These are phyloP conservation scores for Asterella californica DNA, from an alignment of 225 moss, liverwort and hornwort species.

Conservation along the genomic window DNA sequence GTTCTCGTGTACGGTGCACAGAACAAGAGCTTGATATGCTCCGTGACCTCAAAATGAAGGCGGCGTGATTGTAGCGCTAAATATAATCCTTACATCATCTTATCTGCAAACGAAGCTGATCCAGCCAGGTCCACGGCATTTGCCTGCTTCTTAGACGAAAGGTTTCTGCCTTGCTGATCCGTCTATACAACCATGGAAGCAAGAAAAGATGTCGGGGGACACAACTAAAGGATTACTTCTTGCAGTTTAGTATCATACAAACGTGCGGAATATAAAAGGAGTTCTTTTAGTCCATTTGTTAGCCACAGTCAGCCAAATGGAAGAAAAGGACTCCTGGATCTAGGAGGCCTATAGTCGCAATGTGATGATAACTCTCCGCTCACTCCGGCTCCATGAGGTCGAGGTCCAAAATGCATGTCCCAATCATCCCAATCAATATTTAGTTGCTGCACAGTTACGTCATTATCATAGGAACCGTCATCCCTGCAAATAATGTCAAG, in stretches of 20 bases:
- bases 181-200: not conserved
- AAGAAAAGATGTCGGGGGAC: not conserved
- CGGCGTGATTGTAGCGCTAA: too few relatives aligned
- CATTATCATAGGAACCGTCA: not conserved
- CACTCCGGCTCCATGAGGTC: too few relatives aligned
- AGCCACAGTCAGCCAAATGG: not conserved
- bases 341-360: not conserved
- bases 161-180: not conserved
- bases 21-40: too few relatives aligned
- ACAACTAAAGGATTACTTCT: not conserved
- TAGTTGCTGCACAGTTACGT: not conserved
- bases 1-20: too few relatives aligned
- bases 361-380: not conserved
- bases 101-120: too few relatives aligned
- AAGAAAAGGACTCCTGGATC: not conserved
- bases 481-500: not conserved
- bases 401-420: too few relatives aligned
- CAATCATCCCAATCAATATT: too few relatives aligned
- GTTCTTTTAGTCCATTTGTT: not conserved
- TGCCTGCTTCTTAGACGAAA: not conserved
- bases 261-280: not conserved
- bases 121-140: too few relatives aligned
- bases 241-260: constrained; percentile 4
- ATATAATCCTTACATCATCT: too few relatives aligned
- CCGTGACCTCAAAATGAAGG: too few relatives aligned